These are phyloP conservation scores for Bigelowiella natans DNA, from an alignment of 78 protist genomes.

Conservation along the genomic window DNA sequence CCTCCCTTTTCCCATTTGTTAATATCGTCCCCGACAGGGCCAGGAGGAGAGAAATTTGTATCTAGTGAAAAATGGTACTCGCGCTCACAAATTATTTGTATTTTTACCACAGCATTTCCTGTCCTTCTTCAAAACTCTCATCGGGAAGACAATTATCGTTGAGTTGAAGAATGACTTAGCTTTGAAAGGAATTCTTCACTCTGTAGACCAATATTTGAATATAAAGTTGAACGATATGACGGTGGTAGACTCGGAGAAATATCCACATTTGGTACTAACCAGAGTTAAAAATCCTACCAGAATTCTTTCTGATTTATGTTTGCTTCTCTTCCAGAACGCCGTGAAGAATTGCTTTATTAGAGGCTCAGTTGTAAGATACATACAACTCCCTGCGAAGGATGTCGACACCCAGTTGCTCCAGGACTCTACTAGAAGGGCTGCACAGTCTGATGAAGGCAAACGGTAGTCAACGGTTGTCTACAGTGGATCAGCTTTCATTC, in stretches of 20 bases:
- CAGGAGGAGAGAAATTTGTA: no score
- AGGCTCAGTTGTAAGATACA: slow-evolving; percentile 85
- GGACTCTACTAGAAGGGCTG: slow-evolving; percentile 57
- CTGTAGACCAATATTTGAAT: slow-evolving; percentile 89
- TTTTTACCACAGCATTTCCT: slow-evolving; percentile 79
- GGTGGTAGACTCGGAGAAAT: slow-evolving; percentile 60
- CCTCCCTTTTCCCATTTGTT: no score
- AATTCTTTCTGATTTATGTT: no score
- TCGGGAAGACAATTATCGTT: slow-evolving; percentile 67
- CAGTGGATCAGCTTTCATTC: no score
- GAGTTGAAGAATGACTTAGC: slow-evolving; percentile 67
- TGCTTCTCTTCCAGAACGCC: slow-evolving; percentile 37
- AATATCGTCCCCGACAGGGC: no score
- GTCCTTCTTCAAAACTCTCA: slow-evolving; percentile 80
- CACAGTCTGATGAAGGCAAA: background rate
- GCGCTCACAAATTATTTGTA: no score
- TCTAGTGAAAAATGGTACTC: no score
- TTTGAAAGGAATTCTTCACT: slow-evolving; percentile 63
- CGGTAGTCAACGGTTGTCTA: no score
- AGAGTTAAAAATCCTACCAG: no score
- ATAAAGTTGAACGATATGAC: slow-evolving; percentile 60
- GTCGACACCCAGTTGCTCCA: slow-evolving; percentile 84
- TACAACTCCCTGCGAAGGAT: slow-evolving; percentile 63
- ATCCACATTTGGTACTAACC: slow-evolving; percentile 87
- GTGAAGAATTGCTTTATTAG: slow-evolving; percentile 84